These are phyloP conservation scores for Nemania abortiva DNA, from an alignment of 2,329 filamentous ascomycete species.

Conservation along the genomic window DNA sequence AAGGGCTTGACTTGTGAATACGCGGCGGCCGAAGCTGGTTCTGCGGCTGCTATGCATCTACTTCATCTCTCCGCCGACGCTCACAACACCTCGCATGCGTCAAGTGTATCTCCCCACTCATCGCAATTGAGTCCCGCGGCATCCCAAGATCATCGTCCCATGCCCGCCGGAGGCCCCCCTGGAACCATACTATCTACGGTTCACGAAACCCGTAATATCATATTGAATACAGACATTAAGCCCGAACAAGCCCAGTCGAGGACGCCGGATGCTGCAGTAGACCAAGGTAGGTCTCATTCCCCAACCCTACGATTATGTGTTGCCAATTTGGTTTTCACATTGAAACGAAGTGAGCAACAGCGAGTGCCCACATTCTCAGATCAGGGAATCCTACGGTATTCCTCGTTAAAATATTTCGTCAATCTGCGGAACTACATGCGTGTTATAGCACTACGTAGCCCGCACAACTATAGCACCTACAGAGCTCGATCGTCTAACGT, in stretches of 20 bases:
- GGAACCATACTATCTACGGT: slow-evolving; percentile 38
- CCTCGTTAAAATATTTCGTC: background rate
- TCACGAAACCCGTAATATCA: slow-evolving; percentile 47
- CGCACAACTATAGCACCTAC: background rate
- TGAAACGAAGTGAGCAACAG: background rate
- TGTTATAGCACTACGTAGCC: slow-evolving; percentile 1
- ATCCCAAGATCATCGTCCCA: slow-evolving; percentile 40
- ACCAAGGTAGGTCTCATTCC: slow-evolving; percentile 44
- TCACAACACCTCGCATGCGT: slow-evolving; percentile 42
- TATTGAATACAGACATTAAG: slow-evolving; percentile 46
- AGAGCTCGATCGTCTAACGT: slow-evolving; percentile 24
- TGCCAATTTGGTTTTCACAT: background rate
- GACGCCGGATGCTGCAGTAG: slow-evolving; percentile 52
- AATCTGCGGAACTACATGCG: background rate
- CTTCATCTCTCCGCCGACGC: slow-evolving; percentile 57
- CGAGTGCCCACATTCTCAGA: background rate
- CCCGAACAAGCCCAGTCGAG: slow-evolving; percentile 53
- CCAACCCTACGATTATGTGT: slow-evolving; percentile 7
- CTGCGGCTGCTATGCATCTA: slow-evolving; percentile 59
- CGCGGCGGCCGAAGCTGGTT: slow-evolving; percentile 54
- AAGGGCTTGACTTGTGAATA: slow-evolving; percentile 61
- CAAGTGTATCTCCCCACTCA: slow-evolving; percentile 27
- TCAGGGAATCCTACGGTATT: background rate
- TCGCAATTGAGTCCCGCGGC: slow-evolving; percentile 31
- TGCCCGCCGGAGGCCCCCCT: slow-evolving; percentile 23